Evolutionary conservation across 2,329 filamentous ascomycete species (phyloP), one percentile per base, ranked within the genome.

Genomic region (Arthrobotrys sinensis): DNA sequence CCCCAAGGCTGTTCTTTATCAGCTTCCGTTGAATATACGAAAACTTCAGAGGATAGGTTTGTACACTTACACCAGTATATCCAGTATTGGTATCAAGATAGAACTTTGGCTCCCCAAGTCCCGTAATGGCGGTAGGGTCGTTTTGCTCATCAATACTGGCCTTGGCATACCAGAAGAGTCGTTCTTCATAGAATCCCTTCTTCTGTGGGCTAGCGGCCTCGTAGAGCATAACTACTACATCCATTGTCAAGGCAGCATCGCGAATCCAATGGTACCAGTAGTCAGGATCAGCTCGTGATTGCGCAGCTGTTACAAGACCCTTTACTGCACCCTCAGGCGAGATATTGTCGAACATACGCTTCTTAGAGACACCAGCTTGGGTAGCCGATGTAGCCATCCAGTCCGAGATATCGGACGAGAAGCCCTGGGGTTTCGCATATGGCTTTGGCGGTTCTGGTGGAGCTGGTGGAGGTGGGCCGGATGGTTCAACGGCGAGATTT

Each of bases 1-100:
- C 92, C 92, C 93, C 93, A 95, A 5, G 83, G 73, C 73, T 77
- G 21, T 38, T 28, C 52, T 34, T 50, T 28, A 24, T 77, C 38
- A 77, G 73, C 28, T 16, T 21, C 12, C 14, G 24, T 60, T 57
- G 8, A 24, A 12, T 21, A 21, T 8, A 46, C 40, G 21, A 32
- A 52, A 68, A 34, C 16, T 32, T n/a, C 11, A n/a, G 34, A 45
- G 19, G 21, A 5, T 19, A 38, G 19, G 46, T 8, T 34, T 32
- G 16, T 21, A 43, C 40, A 67, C 73, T 43, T 71, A 77, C 73
- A 36, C 66, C 73, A 10, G 66, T 71, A 38, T 52, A 77, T 52
- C 66, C 73, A 21, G 57, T 77, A 70, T 77, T 77, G 34, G 19
- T 77, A 40, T 77, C 60, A 24, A 77, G 57, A 28, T 77, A 71